These are phyloP conservation scores for Pythium apleroticum DNA, from an alignment of 352 stramenopile species.

Conservation along the genomic window DNA sequence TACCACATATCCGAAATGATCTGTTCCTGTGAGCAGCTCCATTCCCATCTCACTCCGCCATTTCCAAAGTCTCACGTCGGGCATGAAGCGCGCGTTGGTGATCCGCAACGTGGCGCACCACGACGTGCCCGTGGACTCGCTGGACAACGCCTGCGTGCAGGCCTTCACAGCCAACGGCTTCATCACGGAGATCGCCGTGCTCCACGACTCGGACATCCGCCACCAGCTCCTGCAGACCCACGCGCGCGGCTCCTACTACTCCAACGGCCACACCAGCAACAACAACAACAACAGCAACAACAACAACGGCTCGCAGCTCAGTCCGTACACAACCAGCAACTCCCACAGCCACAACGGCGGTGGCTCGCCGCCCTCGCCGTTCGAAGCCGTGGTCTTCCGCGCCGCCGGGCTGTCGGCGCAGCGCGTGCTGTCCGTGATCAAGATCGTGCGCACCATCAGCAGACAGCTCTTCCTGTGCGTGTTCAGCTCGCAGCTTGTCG, in stretches of 20 bases:
- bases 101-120: conserved; percentile 76
- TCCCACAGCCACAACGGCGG: background rate
- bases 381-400: conserved; percentile 69
- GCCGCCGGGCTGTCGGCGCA: conserved; percentile 51
- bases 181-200: conserved; percentile 67
- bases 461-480: conserved; percentile 86
- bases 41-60: background rate
- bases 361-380: conserved; percentile 28
- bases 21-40: background rate
- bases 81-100: conserved; percentile 78
- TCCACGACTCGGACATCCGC: conserved; percentile 53
- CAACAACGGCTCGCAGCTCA: too few species aligned
- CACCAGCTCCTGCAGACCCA: conserved; percentile 60
- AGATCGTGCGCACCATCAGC: conserved; percentile 68
- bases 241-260: conserved; percentile 17
- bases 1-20: background rate
- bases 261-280: conserved; percentile 12
- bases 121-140: conserved; percentile 67
- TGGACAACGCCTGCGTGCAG: conserved; percentile 79
- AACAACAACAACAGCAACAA: conserved; percentile 5
- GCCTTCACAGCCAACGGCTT: conserved; percentile 67
- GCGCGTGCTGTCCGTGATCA: conserved; percentile 54
- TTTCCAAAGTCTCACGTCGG: too few species aligned
- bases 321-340: too few species aligned
- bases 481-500: conserved; percentile 73